phyloP scores from a whole-genome alignment of 169 alveolate genomes.

The Plasmodium ovale region DNA sequence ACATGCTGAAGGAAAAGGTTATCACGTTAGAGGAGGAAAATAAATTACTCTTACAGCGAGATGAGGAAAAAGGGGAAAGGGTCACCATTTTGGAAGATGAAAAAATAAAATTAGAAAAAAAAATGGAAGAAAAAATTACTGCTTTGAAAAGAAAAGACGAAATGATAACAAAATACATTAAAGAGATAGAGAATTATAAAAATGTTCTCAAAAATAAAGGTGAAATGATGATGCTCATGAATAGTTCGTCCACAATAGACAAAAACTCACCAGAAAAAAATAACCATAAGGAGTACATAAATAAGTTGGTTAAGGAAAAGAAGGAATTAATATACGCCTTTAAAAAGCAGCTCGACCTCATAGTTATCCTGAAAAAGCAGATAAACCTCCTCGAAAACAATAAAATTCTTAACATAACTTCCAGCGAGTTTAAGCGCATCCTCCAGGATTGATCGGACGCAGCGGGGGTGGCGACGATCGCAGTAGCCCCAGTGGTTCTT shows the following conservation, averaged over 20 bases:
- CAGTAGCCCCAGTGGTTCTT: no score
- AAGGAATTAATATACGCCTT: constrained; percentile 65
- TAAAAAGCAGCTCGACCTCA: constrained; percentile 56
- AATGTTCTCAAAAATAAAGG: constrained; percentile 42
- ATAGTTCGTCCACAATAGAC: constrained; percentile 34
- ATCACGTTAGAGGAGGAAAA: constrained; percentile 46
- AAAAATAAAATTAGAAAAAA: constrained; percentile 42
- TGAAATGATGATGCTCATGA: constrained; percentile 27
- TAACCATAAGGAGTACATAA: constrained; percentile 47
- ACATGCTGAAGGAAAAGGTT: constrained; percentile 41
- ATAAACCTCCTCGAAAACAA: constrained; percentile 55
- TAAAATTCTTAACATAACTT: constrained; percentile 49
- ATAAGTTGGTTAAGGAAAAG: constrained; percentile 43
- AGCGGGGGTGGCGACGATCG: no score
- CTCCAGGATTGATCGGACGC: constrained; percentile 27
- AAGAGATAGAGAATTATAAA: constrained; percentile 69
- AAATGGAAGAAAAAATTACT: constrained; percentile 32
- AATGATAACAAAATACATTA: constrained; percentile 24
- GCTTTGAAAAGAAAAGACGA: constrained; percentile 53
- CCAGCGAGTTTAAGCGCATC: constrained; percentile 32
- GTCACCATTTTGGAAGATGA: constrained; percentile 14
- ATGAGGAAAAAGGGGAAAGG: constrained; percentile 8
- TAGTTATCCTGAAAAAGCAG: constrained; percentile 63
- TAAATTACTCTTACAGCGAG: constrained; percentile 23
- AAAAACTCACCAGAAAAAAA: constrained; percentile 25